Evolutionary conservation across 2,329 filamentous ascomycete genomes (phyloP), one percentile per base, ranked within the genome.

Genomic region (Lasiodiplodia sp.): DNA sequence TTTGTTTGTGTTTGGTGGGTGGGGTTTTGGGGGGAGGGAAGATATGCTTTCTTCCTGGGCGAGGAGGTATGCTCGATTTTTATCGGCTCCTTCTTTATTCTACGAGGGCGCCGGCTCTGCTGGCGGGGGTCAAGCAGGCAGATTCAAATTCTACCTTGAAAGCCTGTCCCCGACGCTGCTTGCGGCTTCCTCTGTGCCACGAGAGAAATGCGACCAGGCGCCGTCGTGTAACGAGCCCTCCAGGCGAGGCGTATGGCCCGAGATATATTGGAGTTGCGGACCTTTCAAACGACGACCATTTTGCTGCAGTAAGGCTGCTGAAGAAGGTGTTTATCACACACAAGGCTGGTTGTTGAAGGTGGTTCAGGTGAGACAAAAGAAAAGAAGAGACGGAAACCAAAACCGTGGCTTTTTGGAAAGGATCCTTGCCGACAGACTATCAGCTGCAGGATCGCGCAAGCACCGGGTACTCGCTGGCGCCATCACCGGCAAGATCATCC

Each of bases 361-460:
- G 44, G 7, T 34, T 34, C 31, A 38, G 31, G 12, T 18, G 12
- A 34, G 25, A 57, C n/a, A 34, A 16, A n/a, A 40, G 37, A 37
- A 44, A 44, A 58, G 16, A 21, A 2, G 10, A 28, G 28, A 16
- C 25, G n/a, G 58, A 34, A 11, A 28, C 25, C 23, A 12, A 23
- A 31, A 16, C 11, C 25, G 14, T 51, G 18, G 21, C 21, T 47
- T 18, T 25, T 51, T 49, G 49, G 58, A 62, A 34, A 47, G 58
- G 40, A 23, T 62, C 47, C 40, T 6, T 23, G 8, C 18, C n/a
- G 12, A 23, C 10, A 23, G 38, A 12, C 40, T 47, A 23, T 62
- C 40, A 62, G 18, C 58, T 51, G 58, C 40, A 21, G 40, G 58
- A 34, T 62, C 18, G 58, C 58, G 58, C 58, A 49, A 11, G 25